Evolutionary conservation across 1,284 basidiomycete species (phyloP).

Genomic region (Rhodofomes roseus): DNA sequence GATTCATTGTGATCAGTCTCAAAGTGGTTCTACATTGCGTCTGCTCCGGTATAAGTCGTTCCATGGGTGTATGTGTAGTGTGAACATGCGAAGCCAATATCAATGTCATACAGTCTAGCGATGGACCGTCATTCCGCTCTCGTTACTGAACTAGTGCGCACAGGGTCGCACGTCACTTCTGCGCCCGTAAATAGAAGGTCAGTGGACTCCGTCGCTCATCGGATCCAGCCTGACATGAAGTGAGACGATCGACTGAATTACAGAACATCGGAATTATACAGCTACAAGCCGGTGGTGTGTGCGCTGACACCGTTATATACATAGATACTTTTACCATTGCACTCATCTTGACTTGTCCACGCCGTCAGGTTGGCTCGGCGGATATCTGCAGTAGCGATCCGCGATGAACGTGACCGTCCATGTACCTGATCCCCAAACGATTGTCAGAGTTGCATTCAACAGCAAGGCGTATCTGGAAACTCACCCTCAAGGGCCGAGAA

Average conservation of each 20-base stretch:
- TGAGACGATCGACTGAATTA: not conserved
- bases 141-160: not conserved
- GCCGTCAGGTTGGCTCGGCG: conserved; percentile 26
- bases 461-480: conserved; percentile 17
- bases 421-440: conserved; percentile 49
- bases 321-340: not conserved
- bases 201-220: not conserved
- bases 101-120: conserved; percentile 14
- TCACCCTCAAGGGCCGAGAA: conserved; percentile 84
- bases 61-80: conserved; percentile 16
- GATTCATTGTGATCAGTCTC: conserved; percentile 51
- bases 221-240: not conserved
- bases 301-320: not conserved
- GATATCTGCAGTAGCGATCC: conserved; percentile 32
- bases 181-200: not conserved
- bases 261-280: not conserved
- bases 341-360: conserved; percentile 20
- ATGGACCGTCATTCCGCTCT: conserved; percentile 10
- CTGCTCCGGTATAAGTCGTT: conserved; percentile 61
- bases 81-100: conserved; percentile 18
- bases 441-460: conserved; percentile 11
- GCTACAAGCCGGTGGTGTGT: not conserved
- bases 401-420: conserved; percentile 78
- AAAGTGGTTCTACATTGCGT: conserved; percentile 89
- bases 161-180: not conserved